A percentile compares a stretch with the other conserved stretches of the same genome.
Evolutionary conservation across 305 asterid species (phyloP).

Genomic region (Fraxinus sp.): DNA sequence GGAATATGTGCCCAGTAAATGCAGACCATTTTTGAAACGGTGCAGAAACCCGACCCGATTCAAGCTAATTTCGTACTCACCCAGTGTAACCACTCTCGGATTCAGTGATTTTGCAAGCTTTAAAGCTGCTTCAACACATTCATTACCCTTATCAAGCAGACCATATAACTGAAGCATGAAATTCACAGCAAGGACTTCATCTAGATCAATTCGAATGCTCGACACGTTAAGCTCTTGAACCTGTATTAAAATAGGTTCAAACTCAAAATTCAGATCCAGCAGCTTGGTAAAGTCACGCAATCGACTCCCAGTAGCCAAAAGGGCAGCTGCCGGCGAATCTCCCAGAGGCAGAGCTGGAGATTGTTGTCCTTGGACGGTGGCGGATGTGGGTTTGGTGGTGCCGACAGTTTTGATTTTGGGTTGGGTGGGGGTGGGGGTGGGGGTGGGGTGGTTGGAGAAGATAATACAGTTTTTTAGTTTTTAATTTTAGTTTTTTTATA

Average conservation of each 20-base stretch:
- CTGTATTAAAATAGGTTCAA: constrained; percentile 44
- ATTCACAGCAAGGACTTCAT: constrained; percentile 67
- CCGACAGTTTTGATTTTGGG: too few relatives aligned
- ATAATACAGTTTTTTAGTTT: too few relatives aligned
- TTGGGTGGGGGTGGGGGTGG: too few relatives aligned
- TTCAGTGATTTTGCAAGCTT: constrained; percentile 66
- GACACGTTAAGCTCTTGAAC: constrained; percentile 38
- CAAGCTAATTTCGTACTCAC: constrained; percentile 66
- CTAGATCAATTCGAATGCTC: constrained; percentile 59
- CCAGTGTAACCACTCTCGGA: constrained; percentile 78
- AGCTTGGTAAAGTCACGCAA: constrained; percentile 69
- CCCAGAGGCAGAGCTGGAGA: constrained; percentile 73
- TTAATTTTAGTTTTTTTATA: too few relatives aligned
- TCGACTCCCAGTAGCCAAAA: constrained; percentile 80
- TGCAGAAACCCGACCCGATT: constrained; percentile 59
- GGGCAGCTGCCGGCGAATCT: constrained; percentile 49
- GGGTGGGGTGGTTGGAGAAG: too few relatives aligned
- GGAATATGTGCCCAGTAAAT: too few relatives aligned
- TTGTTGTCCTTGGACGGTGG: too few relatives aligned
- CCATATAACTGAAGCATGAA: constrained; percentile 87
- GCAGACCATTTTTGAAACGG: constrained; percentile 56
- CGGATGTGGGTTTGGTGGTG: too few relatives aligned
- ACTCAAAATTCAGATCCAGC: constrained; percentile 78
- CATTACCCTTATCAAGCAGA: constrained; percentile 55
- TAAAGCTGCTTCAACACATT: constrained; percentile 54